Base-by-base conservation (phyloP, 306 rosid genomes). In the Benincasa hispida region DNA sequence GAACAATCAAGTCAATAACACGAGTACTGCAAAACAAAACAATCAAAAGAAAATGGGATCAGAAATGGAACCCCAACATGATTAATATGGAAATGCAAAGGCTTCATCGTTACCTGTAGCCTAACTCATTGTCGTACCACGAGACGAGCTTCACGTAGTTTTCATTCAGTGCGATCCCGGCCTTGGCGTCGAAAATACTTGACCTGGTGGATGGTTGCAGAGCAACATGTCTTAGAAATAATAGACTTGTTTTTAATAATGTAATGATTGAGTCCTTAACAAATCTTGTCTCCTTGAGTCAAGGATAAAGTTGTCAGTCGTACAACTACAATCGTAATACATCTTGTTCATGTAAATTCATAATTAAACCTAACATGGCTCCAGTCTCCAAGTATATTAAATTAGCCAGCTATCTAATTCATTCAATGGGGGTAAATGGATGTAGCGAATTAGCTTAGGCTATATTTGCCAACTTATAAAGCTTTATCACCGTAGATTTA, bases 41-140 rank as follows among this genome's bases (percentile, higher is more conserved):
- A 63, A 63, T 3, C 32, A 50, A 70, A 8, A 27, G 3, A 53
- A 3, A 17, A 67, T 41, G 5, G 22, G 6, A 25, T 68, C 55
- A 42, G 35, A 6, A 22, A 68, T 39, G 48, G 5, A 18, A 27
- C 72, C 6, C 35, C 14, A 10, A 3, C 73, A 24, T 21, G 13
- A 68, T 13, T 22, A 3, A n/a, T 37, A 8, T 56, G 67, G 30
- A 32, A 77, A 22, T 17, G 39, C 21, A 61, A 80, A 73, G 45
- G 21, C 42, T 75, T 22, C 0, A 10, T 24, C 22, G 54, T 48
- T 83, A 91, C 97, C 94, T 91, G 89, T 91, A 91, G 35, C 95
- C 95, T 89, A 80, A 67, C 84, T 91, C 95, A 56, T 91, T 91
- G 86, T 91, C 95, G 14, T 91, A 91, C 97, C 95, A 91, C 0